Evolutionary conservation across 129 eudicot species (phyloP).

Genomic region (Lactuca sativa): DNA sequence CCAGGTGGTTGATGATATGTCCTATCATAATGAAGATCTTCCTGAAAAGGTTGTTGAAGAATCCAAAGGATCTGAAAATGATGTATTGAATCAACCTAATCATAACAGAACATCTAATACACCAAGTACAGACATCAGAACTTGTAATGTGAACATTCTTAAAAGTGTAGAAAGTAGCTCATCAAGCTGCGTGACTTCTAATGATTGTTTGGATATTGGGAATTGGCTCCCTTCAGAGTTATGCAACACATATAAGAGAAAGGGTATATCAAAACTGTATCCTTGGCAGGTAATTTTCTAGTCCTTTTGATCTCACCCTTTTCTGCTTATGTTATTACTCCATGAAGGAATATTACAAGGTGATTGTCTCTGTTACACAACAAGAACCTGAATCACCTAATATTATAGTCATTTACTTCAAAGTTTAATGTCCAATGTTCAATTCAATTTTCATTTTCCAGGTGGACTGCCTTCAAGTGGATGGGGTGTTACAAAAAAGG

Average conservation of each 20-base stretch:
- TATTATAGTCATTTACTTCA: too few relatives aligned
- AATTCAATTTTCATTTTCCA: constrained; percentile 33
- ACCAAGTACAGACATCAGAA: constrained; percentile 33
- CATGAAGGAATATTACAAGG: too few relatives aligned
- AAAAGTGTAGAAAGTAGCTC: constrained; percentile 61
- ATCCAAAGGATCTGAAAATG: constrained; percentile 29
- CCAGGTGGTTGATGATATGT: constrained; percentile 74
- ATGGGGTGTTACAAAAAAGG: constrained; percentile 80
- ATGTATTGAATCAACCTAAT: constrained; percentile 20
- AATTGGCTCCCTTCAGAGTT: constrained; percentile 88
- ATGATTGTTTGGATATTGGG: constrained; percentile 59
- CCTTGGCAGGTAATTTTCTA: constrained; percentile 82
- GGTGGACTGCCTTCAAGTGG: constrained; percentile 98
- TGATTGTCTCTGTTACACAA: too few relatives aligned
- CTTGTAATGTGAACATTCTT: constrained; percentile 15
- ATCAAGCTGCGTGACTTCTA: constrained; percentile 50
- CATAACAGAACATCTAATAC: constrained; percentile 35
- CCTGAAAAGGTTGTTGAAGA: constrained; percentile 18
- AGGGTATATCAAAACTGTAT: constrained; percentile 79
- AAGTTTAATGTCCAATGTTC: too few relatives aligned
- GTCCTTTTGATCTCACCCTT: background rate
- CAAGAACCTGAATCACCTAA: too few relatives aligned
- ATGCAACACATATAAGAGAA: constrained; percentile 61
- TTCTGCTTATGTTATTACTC: too few relatives aligned
- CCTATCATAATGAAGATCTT: constrained; percentile 27